A percentile compares a stretch with the other conserved stretches of the same genome.
These are phyloP conservation scores for Pseudopyricularia javanii DNA, from an alignment of 2,329 filamentous ascomycete genomes.

Conservation along the genomic window DNA sequence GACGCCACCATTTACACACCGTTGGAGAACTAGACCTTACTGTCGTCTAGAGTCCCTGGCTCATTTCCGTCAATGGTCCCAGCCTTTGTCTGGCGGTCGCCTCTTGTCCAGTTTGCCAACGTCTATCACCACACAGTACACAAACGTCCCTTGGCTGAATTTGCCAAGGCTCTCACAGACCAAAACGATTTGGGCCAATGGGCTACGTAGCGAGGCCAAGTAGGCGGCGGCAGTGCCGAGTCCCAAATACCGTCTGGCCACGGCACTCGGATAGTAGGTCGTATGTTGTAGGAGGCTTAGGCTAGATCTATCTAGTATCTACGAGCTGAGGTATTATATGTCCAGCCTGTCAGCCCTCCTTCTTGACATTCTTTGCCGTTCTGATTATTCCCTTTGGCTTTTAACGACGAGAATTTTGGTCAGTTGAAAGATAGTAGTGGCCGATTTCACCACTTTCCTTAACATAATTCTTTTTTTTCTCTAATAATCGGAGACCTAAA, in stretches of 20 bases:
- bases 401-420: not conserved
- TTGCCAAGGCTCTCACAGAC: not conserved
- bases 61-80: not conserved
- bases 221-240: not conserved
- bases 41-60: not conserved
- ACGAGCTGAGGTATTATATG: not conserved
- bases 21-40: not conserved
- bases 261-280: not conserved
- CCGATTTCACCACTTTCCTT: not conserved
- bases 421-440: not conserved
- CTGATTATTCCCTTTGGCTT: not conserved
- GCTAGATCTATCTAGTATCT: not conserved
- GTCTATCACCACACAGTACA: not conserved
- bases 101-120: not conserved
- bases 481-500: not conserved
- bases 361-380: not conserved
- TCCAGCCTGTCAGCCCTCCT: not conserved
- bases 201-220: not conserved
- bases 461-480: not conserved
- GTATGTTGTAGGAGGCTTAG: not conserved
- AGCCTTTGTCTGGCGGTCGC: not conserved
- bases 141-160: not conserved
- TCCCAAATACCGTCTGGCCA: not conserved
- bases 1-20: not conserved
- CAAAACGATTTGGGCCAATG: not conserved